These are phyloP conservation scores for Debaryomyces coudertii DNA, from an alignment of 1,139 yeast species.

Conservation along the genomic window DNA sequence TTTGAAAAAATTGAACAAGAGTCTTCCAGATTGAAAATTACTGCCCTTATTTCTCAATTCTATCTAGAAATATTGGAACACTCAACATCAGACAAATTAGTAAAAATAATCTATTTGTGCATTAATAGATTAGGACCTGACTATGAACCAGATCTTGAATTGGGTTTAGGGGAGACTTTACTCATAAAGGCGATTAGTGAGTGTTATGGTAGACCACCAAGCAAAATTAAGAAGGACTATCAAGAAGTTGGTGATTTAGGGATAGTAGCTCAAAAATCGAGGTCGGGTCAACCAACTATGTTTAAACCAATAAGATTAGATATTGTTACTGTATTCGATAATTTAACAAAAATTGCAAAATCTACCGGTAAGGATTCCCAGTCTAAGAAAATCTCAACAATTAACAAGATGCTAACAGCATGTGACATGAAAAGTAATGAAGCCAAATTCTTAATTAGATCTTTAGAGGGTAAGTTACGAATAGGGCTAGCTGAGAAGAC, in stretches of 20 bases:
- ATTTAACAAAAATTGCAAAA: conserved; percentile 75
- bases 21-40: conserved; percentile 79
- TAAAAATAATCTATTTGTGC: conserved; percentile 76
- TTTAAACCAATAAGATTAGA: conserved; percentile 85
- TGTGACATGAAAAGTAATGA: conserved; percentile 73
- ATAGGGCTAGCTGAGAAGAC: conserved; percentile 95
- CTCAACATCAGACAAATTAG: conserved; percentile 58
- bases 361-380: conserved; percentile 87
- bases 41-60: conserved; percentile 71
- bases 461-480: conserved; percentile 88
- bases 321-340: conserved; percentile 70
- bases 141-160: conserved; percentile 83
- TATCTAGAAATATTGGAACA: conserved; percentile 62
- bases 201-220: conserved; percentile 79
- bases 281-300: conserved; percentile 89
- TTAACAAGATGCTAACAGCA: conserved; percentile 82
- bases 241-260: conserved; percentile 90
- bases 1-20: conserved; percentile 80
- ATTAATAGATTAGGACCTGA: conserved; percentile 94
- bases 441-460: conserved; percentile 87
- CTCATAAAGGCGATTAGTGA: conserved; percentile 87
- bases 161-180: conserved; percentile 90
- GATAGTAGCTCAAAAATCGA: conserved; percentile 78
- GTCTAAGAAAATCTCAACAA: conserved; percentile 69
- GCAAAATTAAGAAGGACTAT: conserved; percentile 74